Percentiles rank a stretch among this genome's conserved stretches.
Evolutionary conservation across 2,329 filamentous ascomycete species (phyloP).

Genomic region (Aspergillus ustus): DNA sequence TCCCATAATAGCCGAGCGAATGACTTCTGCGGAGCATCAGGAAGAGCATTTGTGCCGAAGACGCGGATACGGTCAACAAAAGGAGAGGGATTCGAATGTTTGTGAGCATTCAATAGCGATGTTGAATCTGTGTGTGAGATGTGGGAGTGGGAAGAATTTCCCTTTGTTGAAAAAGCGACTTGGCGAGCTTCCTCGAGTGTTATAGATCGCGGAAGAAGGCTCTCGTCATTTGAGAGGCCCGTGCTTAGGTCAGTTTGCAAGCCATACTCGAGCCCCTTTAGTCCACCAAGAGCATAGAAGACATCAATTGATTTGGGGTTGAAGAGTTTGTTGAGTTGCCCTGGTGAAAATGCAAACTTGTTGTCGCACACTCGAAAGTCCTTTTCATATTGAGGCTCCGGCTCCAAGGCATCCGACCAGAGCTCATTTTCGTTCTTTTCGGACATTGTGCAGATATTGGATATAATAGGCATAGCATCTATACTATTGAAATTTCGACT

Average conservation of each 20-base stretch:
- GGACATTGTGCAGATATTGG: neutral
- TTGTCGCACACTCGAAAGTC: conserved; percentile 80
- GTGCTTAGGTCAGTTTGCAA: conserved; percentile 72
- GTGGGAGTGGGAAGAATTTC: conserved; percentile 58
- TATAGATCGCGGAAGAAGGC: conserved; percentile 63
- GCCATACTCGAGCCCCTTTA: conserved; percentile 82
- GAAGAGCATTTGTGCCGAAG: conserved; percentile 65
- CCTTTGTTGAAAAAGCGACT: neutral
- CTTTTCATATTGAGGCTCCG: conserved; percentile 74
- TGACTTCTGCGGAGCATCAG: conserved; percentile 65
- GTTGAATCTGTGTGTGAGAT: neutral
- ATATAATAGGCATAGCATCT: neutral
- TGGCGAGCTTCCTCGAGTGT: conserved; percentile 66
- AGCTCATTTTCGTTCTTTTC: conserved; percentile 6
- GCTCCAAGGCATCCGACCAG: conserved; percentile 65
- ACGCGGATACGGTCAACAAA: conserved; percentile 63
- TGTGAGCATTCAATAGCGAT: neutral
- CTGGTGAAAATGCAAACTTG: conserved; percentile 80
- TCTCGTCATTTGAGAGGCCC: conserved; percentile 79
- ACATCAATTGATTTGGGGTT: conserved; percentile 86
- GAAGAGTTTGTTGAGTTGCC: conserved; percentile 82
- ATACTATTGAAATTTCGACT: neutral
- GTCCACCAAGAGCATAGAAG: conserved; percentile 78
- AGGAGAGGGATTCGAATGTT: conserved; percentile 33
- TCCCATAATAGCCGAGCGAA: conserved; percentile 67